Evolutionary conservation across 1,139 yeast species (phyloP).

Genomic region (Cylindricascospora bacillispora): DNA sequence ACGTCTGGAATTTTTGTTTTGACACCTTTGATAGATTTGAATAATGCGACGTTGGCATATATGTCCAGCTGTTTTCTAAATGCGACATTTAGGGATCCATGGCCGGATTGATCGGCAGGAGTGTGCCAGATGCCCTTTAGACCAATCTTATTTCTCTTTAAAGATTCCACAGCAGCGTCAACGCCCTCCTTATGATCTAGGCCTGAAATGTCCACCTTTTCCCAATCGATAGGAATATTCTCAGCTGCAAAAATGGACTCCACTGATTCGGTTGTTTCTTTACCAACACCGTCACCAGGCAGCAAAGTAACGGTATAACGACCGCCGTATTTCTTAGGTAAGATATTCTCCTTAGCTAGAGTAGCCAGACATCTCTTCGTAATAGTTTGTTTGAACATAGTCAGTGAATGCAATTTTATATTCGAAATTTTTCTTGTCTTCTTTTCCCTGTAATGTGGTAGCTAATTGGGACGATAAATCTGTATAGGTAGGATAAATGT

Average conservation of each 20-base stretch:
- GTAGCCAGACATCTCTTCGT: conserved; percentile 28
- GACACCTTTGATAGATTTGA: conserved; percentile 92
- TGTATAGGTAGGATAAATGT: too few species aligned
- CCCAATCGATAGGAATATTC: conserved; percentile 90
- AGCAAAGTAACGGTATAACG: conserved; percentile 83
- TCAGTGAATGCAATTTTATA: too few species aligned
- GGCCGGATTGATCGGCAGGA: conserved; percentile 61
- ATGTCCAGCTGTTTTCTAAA: conserved; percentile 92
- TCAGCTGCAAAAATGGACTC: conserved; percentile 71
- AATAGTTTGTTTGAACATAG: too few species aligned
- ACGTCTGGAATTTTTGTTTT: conserved; percentile 77
- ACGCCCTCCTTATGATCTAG: conserved; percentile 52
- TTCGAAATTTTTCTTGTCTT: too few species aligned
- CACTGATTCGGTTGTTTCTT: conserved; percentile 90
- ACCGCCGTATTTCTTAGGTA: conserved; percentile 92
- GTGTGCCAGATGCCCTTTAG: conserved; percentile 93
- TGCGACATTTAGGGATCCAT: conserved; percentile 86
- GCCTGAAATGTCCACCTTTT: conserved; percentile 81
- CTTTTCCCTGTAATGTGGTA: too few species aligned
- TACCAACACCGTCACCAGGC: conserved; percentile 96
- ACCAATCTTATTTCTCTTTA: conserved; percentile 95
- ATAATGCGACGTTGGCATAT: conserved; percentile 84
- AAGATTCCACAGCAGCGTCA: conserved; percentile 78
- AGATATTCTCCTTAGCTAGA: conserved; percentile 41
- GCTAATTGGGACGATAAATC: too few species aligned